Conservation (phyloP, 495 filamentous ascomycete genomes). For the Eremomyces bilateralis region DNA sequence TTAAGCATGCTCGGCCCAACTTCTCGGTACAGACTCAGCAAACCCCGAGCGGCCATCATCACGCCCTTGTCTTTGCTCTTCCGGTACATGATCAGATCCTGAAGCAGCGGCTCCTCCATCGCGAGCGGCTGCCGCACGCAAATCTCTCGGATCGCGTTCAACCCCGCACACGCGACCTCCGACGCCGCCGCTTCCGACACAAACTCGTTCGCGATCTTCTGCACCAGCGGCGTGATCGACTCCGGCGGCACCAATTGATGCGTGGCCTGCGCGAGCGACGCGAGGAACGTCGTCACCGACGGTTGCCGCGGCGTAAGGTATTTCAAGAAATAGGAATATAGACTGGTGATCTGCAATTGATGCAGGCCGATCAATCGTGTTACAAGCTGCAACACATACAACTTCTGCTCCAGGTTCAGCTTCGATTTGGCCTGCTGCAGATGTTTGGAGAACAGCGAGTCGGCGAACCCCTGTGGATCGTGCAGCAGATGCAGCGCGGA, state of each 20-base stretch:
- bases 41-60: conserved; percentile 85
- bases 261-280: conserved; percentile 74
- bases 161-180: conserved; percentile 77
- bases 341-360: conserved; percentile 62
- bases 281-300: conserved; percentile 84
- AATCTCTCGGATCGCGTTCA: conserved; percentile 88
- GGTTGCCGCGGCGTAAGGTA: conserved; percentile 73
- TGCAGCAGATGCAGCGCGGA: conserved; percentile 92
- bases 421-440: conserved; percentile 69
- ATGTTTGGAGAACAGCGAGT: conserved; percentile 76
- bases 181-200: conserved; percentile 83
- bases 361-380: conserved; percentile 83
- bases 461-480: conserved; percentile 89
- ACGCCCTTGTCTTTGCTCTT: conserved; percentile 96
- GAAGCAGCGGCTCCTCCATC: conserved; percentile 87
- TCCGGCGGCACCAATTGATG: conserved; percentile 88
- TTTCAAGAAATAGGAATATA: conserved; percentile 76
- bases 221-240: conserved; percentile 70
- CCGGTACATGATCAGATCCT: conserved; percentile 87
- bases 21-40: conserved; percentile 78
- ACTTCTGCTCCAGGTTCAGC: conserved; percentile 75
- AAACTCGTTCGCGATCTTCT: conserved; percentile 96
- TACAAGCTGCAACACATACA: conserved; percentile 70
- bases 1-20: conserved; percentile 74
- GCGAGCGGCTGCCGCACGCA: conserved; percentile 80